Base-by-base conservation (phyloP, 148 eudicot genomes). In the Simmondsia chinensis region DNA sequence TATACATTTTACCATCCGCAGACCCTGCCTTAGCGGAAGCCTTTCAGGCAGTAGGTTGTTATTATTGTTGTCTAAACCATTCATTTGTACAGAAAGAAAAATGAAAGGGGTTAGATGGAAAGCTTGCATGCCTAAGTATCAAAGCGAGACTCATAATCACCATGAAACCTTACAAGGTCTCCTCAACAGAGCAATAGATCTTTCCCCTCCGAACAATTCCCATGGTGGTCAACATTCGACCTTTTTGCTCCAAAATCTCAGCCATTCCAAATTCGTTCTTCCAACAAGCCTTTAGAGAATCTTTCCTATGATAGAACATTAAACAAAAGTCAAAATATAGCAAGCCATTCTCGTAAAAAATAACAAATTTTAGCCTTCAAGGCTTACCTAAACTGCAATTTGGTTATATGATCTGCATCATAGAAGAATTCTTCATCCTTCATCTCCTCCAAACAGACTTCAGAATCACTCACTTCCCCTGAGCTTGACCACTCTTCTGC, bases 161-260 rank as follows among this genome's bases (percentile, higher is more conserved):
- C 4, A 4, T 20, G 36, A 19, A 46, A 27, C 78, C 95, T 30
- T 65, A 91, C 95, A 91, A 35, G 33, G 83, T 69, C 64, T 91
- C 97, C 64, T 91, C 95, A 23, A 79, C 71, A 20, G 65, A 64
- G 65, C 73, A 71, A 66, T 71, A 72, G 2, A 65, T 64, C 52
- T 76, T 91, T 33, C 85, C 69, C 35, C 39, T 50, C 9, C 94
- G 83, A 58, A 63, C 60, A 33, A 91, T 65, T 21, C 97, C 97
- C 39, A 71, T 82, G 2, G 88, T 70, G 27, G 58, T 65, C 74
- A 77, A 74, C 76, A 79, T 50, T 50, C 59, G 45, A 12, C 97
- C 95, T 52, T 74, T 85, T 32, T 55, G 71, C 56, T 64, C 72
- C 46, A 85, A 22, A 47, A 91, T 62, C 71, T 91, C 95, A 21